phyloP scores from a whole-genome alignment of 768 basidiomycete species.

The Agrocybe pediades region DNA sequence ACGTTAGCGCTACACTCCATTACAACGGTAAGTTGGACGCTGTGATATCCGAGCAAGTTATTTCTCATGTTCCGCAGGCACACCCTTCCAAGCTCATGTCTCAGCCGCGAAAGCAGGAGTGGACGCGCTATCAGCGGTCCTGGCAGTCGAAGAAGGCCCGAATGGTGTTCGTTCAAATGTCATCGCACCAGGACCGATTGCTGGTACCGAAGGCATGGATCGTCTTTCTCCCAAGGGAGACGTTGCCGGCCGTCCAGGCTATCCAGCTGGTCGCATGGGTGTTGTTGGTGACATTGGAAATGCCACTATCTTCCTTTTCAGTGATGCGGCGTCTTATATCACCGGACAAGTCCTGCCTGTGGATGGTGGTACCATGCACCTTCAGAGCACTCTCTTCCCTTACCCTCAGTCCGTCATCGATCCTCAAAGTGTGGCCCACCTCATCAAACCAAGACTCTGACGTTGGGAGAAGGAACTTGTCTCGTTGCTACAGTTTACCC shows the following conservation, averaged over 20 bases:
- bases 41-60: conserved; percentile 6
- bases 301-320: conserved; percentile 79
- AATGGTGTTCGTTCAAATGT: conserved; percentile 91
- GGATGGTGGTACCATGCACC: conserved; percentile 64
- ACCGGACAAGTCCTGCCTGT: conserved; percentile 76
- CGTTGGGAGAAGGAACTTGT: neutral
- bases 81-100: conserved; percentile 89
- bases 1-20: conserved; percentile 89
- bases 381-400: conserved; percentile 49
- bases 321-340: conserved; percentile 74
- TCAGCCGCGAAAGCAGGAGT: conserved; percentile 95
- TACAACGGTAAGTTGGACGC: conserved; percentile 58
- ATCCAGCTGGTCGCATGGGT: conserved; percentile 54
- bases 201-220: conserved; percentile 71
- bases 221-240: conserved; percentile 47
- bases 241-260: conserved; percentile 7
- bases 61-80: conserved; percentile 44
- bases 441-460: conserved; percentile 54
- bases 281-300: conserved; percentile 67
- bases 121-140: conserved; percentile 82
- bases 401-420: conserved; percentile 69
- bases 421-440: conserved; percentile 47
- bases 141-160: conserved; percentile 95
- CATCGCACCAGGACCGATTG: conserved; percentile 83
- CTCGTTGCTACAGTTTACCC: neutral